Percentiles rank a stretch among this genome's conserved stretches.
These are phyloP conservation scores for Leishmania aethiopica DNA, from an alignment of 208 protist genomes.

Conservation along the genomic window DNA sequence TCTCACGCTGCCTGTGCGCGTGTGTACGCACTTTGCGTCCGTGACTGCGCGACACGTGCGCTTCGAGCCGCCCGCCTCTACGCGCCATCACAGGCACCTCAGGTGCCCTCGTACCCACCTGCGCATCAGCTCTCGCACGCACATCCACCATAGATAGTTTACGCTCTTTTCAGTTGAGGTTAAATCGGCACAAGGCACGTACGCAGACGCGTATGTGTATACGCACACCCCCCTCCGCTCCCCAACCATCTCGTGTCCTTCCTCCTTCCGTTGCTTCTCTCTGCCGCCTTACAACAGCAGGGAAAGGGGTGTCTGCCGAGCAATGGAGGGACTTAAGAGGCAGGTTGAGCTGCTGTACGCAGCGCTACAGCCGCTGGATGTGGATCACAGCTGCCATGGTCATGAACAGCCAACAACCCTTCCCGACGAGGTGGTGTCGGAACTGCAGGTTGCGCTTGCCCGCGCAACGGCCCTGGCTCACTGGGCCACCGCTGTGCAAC, in stretches of 20 bases:
- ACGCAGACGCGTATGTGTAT: neutral
- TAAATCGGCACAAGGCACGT: neutral
- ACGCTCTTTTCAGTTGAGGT: neutral
- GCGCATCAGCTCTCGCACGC: neutral
- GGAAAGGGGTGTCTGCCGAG: neutral
- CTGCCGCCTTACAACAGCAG: neutral
- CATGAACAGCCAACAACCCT: constrained; percentile 1
- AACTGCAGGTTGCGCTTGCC: constrained; percentile 48
- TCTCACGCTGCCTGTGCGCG: neutral
- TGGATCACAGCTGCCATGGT: neutral
- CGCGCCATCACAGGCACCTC: neutral
- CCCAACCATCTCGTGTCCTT: neutral
- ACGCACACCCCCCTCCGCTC: neutral
- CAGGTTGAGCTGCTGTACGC: constrained; percentile 49
- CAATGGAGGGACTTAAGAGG: constrained; percentile 47
- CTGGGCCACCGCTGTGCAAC: constrained; percentile 31
- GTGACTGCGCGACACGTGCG: neutral
- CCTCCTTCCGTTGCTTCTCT: neutral
- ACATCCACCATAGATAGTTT: neutral
- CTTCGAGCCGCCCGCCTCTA: neutral
- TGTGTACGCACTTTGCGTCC: neutral
- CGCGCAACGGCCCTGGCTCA: constrained; percentile 53
- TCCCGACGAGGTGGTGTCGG: constrained; percentile 35
- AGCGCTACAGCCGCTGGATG: constrained; percentile 38
- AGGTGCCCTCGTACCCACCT: too few relatives aligned